Evolutionary conservation across 805 yeast genomes (phyloP), one percentile per base, ranked within the genome.

Genomic region (Starmerella stigmatis): DNA sequence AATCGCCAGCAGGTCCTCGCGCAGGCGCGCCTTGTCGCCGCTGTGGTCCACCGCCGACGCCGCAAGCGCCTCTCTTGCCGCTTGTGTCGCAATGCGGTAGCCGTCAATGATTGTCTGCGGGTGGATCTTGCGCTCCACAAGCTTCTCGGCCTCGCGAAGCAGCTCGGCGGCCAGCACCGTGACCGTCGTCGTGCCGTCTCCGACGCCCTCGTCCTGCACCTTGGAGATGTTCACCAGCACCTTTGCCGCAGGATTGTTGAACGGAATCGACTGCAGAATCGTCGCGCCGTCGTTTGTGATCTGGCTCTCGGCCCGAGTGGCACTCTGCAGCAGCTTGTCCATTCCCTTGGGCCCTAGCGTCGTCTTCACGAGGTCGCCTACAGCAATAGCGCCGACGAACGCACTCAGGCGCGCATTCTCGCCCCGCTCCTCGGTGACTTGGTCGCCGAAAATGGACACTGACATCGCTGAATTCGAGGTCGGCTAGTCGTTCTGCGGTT

Each of bases 81-180:
- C 86, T 45, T 72, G 71, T 16, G 86, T 70, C 4, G 96, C 98
- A 54, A 86, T 76, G 66, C 97, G 74, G 66, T 74, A 92, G 45
- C 99, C 99, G 63, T 86, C 94, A 53, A 92, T 86, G 60, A 92
- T 89, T 5, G 96, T 89, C 65, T 89, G 97, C 31, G 99, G 98
- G 65, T 92, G 98, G 53, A 92, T 92, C 61, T 82, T 88, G 63
- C 80, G 82, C 54, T 86, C 94, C 39, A 92, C 82, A 52, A 92
- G 75, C 62, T 79, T 79, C 65, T 92, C 96, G 27, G 97, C 96
- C 68, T 89, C 96, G 62, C 94, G 77, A 65, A 92, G 74, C 49
- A 92, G 72, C 67, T 92, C 98, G 45, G 96, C 96, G 2, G 97
- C 96, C 47, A 92, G 65, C 26, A 89, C 80, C 0, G 96, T 84